These are phyloP conservation scores for Thielaviopsis ethacetica DNA, from an alignment of 2,329 filamentous ascomycete genomes.

Conservation along the genomic window DNA sequence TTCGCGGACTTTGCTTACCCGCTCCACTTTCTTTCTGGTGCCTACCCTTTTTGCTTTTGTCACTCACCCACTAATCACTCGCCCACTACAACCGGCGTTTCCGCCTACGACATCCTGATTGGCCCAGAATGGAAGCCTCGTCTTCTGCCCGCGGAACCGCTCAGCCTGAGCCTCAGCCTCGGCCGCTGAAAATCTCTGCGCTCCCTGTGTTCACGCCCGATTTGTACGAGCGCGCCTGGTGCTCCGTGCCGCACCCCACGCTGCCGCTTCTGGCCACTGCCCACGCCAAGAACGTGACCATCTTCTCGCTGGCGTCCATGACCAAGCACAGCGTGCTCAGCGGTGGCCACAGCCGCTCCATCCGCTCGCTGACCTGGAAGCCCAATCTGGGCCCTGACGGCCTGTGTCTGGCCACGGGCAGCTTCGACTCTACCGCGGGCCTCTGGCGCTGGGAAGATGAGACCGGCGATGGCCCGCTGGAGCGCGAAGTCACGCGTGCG, in stretches of 20 bases:
- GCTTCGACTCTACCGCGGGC: slow-evolving; percentile 84
- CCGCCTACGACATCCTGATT: background rate
- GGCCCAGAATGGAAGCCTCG: background rate
- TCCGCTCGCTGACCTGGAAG: slow-evolving; percentile 82
- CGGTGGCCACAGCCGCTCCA: slow-evolving; percentile 78
- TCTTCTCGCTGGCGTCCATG: slow-evolving; percentile 76
- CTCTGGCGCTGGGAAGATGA: slow-evolving; percentile 50
- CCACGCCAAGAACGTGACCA: slow-evolving; percentile 70
- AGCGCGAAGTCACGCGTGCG: slow-evolving; percentile 13
- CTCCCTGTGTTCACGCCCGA: slow-evolving; percentile 37
- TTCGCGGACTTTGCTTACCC: too few relatives aligned
- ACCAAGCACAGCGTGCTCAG: slow-evolving; percentile 62
- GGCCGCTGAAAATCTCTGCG: slow-evolving; percentile 15
- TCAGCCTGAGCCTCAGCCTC: background rate
- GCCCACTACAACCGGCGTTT: too few relatives aligned
- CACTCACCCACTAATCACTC: too few relatives aligned
- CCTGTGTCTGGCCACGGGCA: slow-evolving; percentile 75
- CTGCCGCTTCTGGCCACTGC: slow-evolving; percentile 80
- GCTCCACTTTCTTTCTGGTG: too few relatives aligned
- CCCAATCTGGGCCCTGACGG: slow-evolving; percentile 44
- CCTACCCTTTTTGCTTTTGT: too few relatives aligned
- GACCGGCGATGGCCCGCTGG: slow-evolving; percentile 9
- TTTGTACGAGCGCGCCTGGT: slow-evolving; percentile 64
- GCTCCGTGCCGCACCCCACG: slow-evolving; percentile 67
- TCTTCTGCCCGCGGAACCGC: background rate